Evolutionary conservation across 169 alveolate species (phyloP).

Genomic region (Eimeria maxima): DNA sequence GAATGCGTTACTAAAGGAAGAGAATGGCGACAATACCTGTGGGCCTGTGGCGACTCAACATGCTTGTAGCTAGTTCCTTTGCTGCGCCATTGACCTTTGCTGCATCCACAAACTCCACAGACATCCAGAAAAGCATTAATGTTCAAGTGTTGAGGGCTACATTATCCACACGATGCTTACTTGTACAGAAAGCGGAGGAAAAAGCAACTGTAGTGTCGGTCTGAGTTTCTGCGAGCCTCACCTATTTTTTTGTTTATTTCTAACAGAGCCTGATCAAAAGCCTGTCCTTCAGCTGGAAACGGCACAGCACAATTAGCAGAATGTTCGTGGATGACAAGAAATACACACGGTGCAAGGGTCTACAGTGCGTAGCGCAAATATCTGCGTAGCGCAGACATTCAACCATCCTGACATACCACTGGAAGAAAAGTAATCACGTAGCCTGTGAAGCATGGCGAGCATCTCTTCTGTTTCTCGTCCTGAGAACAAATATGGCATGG

Average conservation of each 20-base stretch:
- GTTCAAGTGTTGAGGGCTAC: neutral
- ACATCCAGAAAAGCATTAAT: neutral
- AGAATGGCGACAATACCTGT: neutral
- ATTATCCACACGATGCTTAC: neutral
- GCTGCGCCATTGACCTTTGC: constrained; percentile 39
- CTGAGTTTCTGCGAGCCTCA: neutral
- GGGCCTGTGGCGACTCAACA: constrained; percentile 54
- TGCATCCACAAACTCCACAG: neutral
- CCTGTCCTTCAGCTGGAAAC: constrained; percentile 16
- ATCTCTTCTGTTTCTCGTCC: constrained; percentile 49
- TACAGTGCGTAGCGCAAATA: neutral
- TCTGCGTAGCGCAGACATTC: neutral
- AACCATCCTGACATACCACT: constrained; percentile 20
- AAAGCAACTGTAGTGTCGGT: neutral
- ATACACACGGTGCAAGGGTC: neutral
- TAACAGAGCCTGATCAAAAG: neutral
- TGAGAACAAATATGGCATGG: neutral
- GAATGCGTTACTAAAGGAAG: constrained; percentile 21
- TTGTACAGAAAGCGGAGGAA: no score
- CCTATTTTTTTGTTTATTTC: constrained; percentile 53
- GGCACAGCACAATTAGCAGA: neutral
- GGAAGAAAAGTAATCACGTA: constrained; percentile 20
- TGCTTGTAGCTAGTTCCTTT: constrained; percentile 20
- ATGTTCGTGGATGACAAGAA: neutral
- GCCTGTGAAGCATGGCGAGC: constrained; percentile 56